These are phyloP conservation scores for Neonectria ditissima DNA, from an alignment of 2,329 filamentous ascomycete species.

Conservation along the genomic window DNA sequence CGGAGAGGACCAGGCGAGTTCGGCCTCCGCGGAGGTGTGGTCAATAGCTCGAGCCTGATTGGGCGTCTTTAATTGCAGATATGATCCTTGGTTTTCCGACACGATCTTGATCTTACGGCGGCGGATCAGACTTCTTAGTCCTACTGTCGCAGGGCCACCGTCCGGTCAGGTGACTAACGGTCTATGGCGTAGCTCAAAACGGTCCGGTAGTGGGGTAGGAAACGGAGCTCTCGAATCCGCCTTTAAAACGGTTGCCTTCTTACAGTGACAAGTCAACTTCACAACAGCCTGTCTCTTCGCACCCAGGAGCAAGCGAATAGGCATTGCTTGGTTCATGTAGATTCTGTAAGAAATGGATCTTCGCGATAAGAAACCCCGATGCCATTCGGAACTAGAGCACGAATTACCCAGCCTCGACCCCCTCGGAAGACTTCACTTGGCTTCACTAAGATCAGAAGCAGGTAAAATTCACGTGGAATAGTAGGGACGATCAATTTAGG, in stretches of 20 bases:
- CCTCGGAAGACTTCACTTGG: too few species aligned
- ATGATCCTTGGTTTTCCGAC: slow-evolving; percentile 5
- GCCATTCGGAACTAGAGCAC: too few species aligned
- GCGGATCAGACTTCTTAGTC: slow-evolving; percentile 12
- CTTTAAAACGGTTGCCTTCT: background rate
- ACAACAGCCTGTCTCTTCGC: background rate
- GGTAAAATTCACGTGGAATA: background rate
- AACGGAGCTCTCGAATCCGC: background rate
- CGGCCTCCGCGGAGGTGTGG: slow-evolving; percentile 11
- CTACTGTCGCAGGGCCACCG: slow-evolving; percentile 2
- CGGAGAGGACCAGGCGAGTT: background rate
- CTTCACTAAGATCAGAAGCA: too few species aligned
- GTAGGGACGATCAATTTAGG: background rate
- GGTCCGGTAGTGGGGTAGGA: background rate
- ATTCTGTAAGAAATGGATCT: too few species aligned
- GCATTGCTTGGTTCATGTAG: background rate
- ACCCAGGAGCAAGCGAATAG: background rate
- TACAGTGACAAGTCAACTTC: background rate
- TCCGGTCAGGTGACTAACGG: slow-evolving; percentile 24
- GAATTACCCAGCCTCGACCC: too few species aligned
- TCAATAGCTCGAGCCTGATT: slow-evolving; percentile 13
- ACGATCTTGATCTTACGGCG: background rate
- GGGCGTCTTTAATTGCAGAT: slow-evolving; percentile 13
- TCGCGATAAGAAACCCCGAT: too few species aligned
- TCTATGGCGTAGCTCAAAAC: background rate